Base-by-base conservation (phyloP, 1,284 basidiomycete species). In the Papiliotrema fonsecae region DNA sequence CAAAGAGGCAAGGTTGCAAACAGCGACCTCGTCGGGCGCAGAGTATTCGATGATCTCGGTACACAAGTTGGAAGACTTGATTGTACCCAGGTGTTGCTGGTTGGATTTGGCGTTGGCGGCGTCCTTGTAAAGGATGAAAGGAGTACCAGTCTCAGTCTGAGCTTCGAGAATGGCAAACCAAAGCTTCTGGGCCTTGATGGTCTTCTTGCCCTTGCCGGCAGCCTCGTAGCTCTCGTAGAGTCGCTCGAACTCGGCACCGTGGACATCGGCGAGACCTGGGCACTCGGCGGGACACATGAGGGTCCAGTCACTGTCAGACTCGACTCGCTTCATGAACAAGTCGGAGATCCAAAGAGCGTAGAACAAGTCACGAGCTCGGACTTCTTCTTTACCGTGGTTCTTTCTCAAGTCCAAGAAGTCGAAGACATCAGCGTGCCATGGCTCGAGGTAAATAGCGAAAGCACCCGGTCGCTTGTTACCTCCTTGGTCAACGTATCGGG, bases 21-120 rank as follows among this genome's bases (percentile, higher is more conserved):
- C 96, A 42, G 96, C 96, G 34, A 88, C 93, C 77, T 99, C 96
- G 52, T 98, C 96, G 1, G 94, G 93, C 11, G 94, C 82, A 45
- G 90, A 94, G 77, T 97, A 98, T 76, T 99, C 91, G 72, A 99
- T 88, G 71, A 99, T 98, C 75, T 99, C 96, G 11, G 94, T 97
- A 79, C 96, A 99, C 38, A 99, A 78, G 75, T 99, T 98, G 52
- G 94, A 97, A 5, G 90, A 96, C 79, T 97, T 98, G 85, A 99
- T 98, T 18, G 90, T 96, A 42, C 96, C 96, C 34, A 98, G 82
- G 75, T 99, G 97, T 78, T 94, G 86, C 76, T 99, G 96, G 78
- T 99, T 99, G 32, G 91, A 94, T 76, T 97, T 97, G 62, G 79
- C 86, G 70, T 92, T 93, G 48, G 85, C 83, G 30, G 85, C 79